Conservation (phyloP, 169 alveolate species). For the Eimeria zaria region DNA sequence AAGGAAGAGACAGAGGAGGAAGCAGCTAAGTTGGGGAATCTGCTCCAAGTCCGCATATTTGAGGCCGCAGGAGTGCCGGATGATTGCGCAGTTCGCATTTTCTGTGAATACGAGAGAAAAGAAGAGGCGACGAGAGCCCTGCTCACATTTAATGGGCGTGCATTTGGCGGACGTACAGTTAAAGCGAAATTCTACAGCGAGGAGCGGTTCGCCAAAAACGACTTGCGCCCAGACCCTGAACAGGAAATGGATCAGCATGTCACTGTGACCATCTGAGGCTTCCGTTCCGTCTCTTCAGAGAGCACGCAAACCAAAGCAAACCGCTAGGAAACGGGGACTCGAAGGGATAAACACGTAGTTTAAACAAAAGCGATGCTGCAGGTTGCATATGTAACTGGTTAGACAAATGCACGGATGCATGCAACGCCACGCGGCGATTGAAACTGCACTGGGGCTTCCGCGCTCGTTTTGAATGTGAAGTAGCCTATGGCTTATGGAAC, state of each 20-base stretch:
- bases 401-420: not conserved
- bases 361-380: constrained; percentile 1
- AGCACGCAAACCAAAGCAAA: not conserved
- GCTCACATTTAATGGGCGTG: constrained; percentile 88
- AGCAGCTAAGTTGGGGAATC: constrained; percentile 90
- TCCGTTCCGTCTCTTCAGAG: not conserved
- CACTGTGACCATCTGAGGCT: constrained; percentile 47
- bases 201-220: constrained; percentile 80
- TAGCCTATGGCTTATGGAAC: not conserved
- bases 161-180: constrained; percentile 90
- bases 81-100: constrained; percentile 89
- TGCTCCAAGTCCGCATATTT: constrained; percentile 86
- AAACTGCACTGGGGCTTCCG: not conserved
- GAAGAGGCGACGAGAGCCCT: constrained; percentile 89
- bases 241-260: constrained; percentile 82
- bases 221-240: constrained; percentile 82
- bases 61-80: constrained; percentile 87
- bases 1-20: constrained; percentile 90
- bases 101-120: constrained; percentile 89
- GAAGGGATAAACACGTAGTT: not conserved
- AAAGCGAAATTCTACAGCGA: constrained; percentile 87
- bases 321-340: not conserved
- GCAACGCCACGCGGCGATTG: not conserved
- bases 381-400: not conserved
- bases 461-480: not conserved